phyloP scores from a whole-genome alignment of 2,329 filamentous ascomycete genomes.

The Tolypocladium sp. region DNA sequence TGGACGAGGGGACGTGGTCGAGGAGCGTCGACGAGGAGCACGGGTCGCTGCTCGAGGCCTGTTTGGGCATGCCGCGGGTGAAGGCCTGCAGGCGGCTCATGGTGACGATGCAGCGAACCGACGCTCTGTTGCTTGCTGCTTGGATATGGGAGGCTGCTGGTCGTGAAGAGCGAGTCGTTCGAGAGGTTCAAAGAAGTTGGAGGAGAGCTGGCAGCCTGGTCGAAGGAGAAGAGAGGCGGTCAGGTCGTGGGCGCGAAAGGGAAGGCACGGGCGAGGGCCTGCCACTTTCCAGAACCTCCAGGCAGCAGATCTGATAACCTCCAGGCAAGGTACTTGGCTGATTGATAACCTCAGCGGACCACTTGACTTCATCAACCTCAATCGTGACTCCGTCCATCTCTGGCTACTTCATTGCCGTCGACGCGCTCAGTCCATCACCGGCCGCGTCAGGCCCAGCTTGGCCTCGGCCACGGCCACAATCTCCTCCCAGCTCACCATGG shows the following conservation, averaged over 20 bases:
- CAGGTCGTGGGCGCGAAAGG: neutral
- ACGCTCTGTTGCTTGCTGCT: neutral
- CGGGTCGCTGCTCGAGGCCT: neutral
- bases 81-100: neutral
- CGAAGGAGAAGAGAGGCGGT: neutral
- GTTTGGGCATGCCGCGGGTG: neutral
- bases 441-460: slow-evolving; percentile 23
- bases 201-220: neutral
- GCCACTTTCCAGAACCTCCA: neutral
- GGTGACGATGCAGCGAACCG: neutral
- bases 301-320: neutral
- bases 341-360: no score
- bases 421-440: neutral
- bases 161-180: neutral
- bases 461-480: slow-evolving; percentile 60
- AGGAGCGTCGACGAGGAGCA: neutral
- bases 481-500: slow-evolving; percentile 72
- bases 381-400: neutral
- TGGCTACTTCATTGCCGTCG: neutral
- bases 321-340: neutral
- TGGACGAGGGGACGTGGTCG: slow-evolving; percentile 10
- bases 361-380: no score
- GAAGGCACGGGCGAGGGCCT: neutral
- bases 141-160: neutral
- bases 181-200: neutral